Evolutionary conservation across 1,284 basidiomycete genomes (phyloP), one percentile per base, ranked within the genome.

Genomic region (Sutorius eximius): DNA sequence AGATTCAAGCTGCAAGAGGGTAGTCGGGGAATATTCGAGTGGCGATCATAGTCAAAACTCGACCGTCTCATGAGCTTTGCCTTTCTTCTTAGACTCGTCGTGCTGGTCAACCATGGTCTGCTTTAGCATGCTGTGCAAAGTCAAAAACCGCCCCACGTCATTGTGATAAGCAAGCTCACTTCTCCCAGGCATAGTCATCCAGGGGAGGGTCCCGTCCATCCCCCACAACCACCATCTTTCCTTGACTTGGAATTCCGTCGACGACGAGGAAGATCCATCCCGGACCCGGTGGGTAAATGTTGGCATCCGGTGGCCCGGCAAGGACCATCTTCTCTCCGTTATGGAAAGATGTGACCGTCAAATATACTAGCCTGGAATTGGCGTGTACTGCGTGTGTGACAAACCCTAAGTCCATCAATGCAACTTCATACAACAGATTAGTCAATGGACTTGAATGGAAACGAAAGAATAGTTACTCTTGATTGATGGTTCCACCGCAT

Each of bases 311-410:
- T 3, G 90, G 91, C 1, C 80, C 85, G 1, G 67, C 75, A 16
- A 87, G 63, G 8, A 66, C 75, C 36, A 89, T 65, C 13, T 67
- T 72, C 46, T 71, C 63, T 42, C 63, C 61, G 34, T 77, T 72
- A 15, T 67, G 62, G 15, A 72, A 71, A 3, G 75, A 61, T 11
- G 72, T 68, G 7, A 70, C 66, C 2, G 59, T 62, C 45, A 93
- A 76, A 61, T 86, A 86, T 27, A 93, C 89, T 37, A 89, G 70
- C n/a, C 91, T 86, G 18, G 82, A 81, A 67, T 90, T 91, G 41
- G 87, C 83, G 62, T 91, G 89, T 18, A 86, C 81, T n/a, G 83
- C 82, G 66, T 92, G 90, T 2, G 90, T 90, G 38, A 89, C 80
- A 64, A 78, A 91, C 11, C 89, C 90, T 30, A 90, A 74, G 64